A percentile compares a stretch with the other conserved stretches of the same genome.
Evolutionary conservation across 257 asterid species (phyloP).

Genomic region (Plantago ovata): DNA sequence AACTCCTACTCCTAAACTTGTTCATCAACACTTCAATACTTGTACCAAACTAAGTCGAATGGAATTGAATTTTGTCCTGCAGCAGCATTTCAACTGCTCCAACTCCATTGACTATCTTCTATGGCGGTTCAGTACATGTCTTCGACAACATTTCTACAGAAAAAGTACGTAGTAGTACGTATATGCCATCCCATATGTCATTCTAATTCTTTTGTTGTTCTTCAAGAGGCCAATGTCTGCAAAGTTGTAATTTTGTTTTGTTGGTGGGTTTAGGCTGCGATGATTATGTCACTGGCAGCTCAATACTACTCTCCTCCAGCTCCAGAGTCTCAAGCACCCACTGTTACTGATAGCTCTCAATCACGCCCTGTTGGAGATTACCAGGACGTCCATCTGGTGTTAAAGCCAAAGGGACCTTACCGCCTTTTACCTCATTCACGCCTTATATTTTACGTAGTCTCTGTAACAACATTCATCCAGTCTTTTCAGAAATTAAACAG

Average conservation of each 20-base stretch:
- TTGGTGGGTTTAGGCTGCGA: constrained; percentile 55
- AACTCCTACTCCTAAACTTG: too few relatives aligned
- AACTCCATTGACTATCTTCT: constrained; percentile 77
- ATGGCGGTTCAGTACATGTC: constrained; percentile 70
- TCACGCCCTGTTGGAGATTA: too few relatives aligned
- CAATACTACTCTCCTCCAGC: constrained; percentile 26
- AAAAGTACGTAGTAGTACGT: too few relatives aligned
- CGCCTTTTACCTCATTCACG: too few relatives aligned
- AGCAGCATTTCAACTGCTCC: constrained; percentile 43
- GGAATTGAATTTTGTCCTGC: too few relatives aligned
- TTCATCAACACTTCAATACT: too few relatives aligned
- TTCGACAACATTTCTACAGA: constrained; percentile 69
- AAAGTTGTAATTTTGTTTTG: background rate
- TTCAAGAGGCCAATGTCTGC: background rate
- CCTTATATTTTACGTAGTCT: too few relatives aligned
- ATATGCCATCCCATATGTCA: background rate
- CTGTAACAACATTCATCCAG: too few relatives aligned
- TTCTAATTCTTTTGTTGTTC: background rate
- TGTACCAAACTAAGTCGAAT: too few relatives aligned
- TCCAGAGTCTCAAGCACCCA: constrained; percentile 42
- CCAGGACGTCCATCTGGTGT: too few relatives aligned
- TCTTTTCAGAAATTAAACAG: too few relatives aligned
- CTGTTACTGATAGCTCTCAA: constrained; percentile 4
- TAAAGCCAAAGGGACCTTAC: too few relatives aligned
- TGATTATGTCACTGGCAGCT: constrained; percentile 83